These are phyloP conservation scores for Cornus florida DNA, from an alignment of 148 eudicot species.

Conservation along the genomic window DNA sequence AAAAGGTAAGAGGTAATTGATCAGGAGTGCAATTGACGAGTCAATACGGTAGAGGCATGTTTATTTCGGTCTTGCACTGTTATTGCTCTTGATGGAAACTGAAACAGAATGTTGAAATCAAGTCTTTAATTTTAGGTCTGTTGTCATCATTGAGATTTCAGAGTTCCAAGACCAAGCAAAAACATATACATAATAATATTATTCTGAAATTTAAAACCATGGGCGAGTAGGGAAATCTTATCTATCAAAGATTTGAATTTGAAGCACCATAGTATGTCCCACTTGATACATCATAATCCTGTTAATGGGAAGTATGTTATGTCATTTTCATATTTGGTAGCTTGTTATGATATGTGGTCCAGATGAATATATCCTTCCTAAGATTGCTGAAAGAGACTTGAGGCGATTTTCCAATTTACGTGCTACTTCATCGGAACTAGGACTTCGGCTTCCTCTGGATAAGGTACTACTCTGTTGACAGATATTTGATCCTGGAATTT, in stretches of 20 bases:
- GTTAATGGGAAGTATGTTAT: not conserved
- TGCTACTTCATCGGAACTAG: conserved; percentile 56
- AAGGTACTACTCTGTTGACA: conserved; percentile 42
- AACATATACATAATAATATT: not conserved
- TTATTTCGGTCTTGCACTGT: not conserved
- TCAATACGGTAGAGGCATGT: not conserved
- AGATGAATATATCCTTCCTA: conserved; percentile 96
- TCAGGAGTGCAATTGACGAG: not conserved
- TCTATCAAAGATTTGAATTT: not conserved
- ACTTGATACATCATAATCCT: not conserved
- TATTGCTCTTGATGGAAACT: not conserved
- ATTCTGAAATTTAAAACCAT: not conserved
- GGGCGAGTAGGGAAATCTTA: not conserved
- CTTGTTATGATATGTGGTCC: conserved; percentile 14
- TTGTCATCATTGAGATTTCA: not conserved
- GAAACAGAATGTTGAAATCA: not conserved
- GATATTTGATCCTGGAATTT: not conserved
- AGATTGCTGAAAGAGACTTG: conserved; percentile 91
- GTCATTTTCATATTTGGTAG: not conserved
- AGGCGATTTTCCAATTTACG: conserved; percentile 77
- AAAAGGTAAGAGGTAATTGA: not conserved
- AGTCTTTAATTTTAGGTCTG: not conserved
- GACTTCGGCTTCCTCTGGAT: conserved; percentile 55
- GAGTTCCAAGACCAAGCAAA: not conserved
- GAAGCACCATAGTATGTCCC: not conserved